Base-by-base conservation (phyloP, 2,329 filamentous ascomycete species). In the Sclerotinia subarctica region DNA sequence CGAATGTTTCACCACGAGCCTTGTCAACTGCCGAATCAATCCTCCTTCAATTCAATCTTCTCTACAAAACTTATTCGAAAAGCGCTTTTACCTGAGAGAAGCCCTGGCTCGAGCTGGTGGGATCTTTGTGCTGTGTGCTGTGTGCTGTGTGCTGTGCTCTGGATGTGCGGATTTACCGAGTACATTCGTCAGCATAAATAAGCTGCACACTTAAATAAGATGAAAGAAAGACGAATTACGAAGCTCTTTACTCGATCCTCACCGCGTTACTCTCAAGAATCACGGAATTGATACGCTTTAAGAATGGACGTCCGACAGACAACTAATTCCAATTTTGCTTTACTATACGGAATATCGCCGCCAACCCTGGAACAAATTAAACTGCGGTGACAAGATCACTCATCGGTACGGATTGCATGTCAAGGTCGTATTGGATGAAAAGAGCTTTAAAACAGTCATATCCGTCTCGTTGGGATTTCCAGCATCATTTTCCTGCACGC, bases 331-430 rank as follows among this genome's bases (percentile, higher is more conserved):
- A 21, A 38, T 17, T 4, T 35, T 62, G 29, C 15, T 62, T 51
- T 19, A 38, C n/a, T 35, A 47, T 51, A 49, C 59, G 29, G 7
- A 21, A 7, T 38, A 51, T 29, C 15, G 4, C 38, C 38, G 46
- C 29, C 29, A 32, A 35, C 29, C 7, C 24, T 51, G 13, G 29
- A 49, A 51, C 32, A 51, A 62, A 38, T 13, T 26, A 51, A 51
- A 49, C 32, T 35, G 8, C 15, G 46, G 7, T 24, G 29, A 29
- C 59, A 51, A 49, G 58, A 62, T 19, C 29, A 49, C n/a, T 49
- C 44, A 26, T n/a, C 21, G 4, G 29, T 62, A 46, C 51, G 59
- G 59, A 38, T 51, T 62, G 53, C 59, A 62, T 62, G 46, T 38
- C 29, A 38, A 24, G 46, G 44, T 38, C 21, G 21, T 29, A 51